These are phyloP conservation scores for Aspergillus aculeatus DNA, from an alignment of 2,329 filamentous ascomycete genomes.

Conservation along the genomic window DNA sequence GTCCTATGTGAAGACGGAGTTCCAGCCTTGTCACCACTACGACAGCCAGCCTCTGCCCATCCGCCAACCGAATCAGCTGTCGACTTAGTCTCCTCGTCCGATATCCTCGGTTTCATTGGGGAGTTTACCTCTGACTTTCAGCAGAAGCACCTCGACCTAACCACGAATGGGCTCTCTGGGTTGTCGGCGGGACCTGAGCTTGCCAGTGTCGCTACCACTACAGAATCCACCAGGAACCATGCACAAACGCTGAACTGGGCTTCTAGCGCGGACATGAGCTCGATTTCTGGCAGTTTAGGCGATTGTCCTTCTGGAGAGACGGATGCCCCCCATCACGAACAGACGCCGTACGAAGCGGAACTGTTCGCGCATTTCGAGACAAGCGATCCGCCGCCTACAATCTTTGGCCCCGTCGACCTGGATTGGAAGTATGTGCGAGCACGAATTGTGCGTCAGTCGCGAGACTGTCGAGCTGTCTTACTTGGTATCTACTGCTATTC, in stretches of 20 bases:
- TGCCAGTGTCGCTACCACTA: not conserved
- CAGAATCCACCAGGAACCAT: not conserved
- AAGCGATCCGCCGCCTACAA: conserved; percentile 30
- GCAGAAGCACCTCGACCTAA: conserved; percentile 35
- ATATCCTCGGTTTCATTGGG: conserved; percentile 40
- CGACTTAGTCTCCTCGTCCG: conserved; percentile 26
- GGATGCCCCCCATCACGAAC: not conserved
- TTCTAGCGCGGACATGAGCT: not conserved
- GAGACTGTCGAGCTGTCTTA: conserved; percentile 25
- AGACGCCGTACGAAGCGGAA: conserved; percentile 28
- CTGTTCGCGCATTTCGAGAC: conserved; percentile 30
- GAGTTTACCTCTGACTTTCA: conserved; percentile 37
- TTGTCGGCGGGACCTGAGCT: not conserved
- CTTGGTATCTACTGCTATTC: conserved; percentile 36
- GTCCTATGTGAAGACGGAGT: conserved; percentile 29
- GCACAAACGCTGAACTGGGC: conserved; percentile 12
- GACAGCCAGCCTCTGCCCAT: conserved; percentile 1
- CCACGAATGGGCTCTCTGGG: conserved; percentile 16
- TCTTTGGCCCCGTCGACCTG: conserved; percentile 32
- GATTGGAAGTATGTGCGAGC: conserved; percentile 35
- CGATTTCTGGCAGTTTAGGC: not conserved
- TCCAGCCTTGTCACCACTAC: not conserved
- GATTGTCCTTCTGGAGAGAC: not conserved
- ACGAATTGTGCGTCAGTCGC: conserved; percentile 26
- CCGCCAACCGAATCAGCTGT: conserved; percentile 5